A percentile compares a stretch with the other conserved stretches of the same genome.
phyloP scores from a whole-genome alignment of 2,329 filamentous ascomycete genomes.

The Pezicula rhizophila region DNA sequence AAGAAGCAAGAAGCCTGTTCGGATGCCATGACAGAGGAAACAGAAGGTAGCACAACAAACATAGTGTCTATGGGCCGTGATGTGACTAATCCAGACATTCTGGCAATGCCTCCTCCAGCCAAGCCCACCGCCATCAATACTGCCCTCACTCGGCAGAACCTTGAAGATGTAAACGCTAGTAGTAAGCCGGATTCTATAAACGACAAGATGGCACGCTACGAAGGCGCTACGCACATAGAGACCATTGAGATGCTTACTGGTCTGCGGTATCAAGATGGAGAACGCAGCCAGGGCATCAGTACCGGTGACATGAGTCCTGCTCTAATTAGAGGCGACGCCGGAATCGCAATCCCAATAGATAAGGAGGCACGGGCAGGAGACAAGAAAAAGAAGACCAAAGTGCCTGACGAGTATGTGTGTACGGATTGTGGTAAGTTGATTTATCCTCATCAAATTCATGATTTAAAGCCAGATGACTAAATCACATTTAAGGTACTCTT shows the following conservation, averaged over 20 bases:
- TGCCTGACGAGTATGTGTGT: slow-evolving; percentile 84
- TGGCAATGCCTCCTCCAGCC: slow-evolving; percentile 61
- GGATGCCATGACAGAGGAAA: slow-evolving; percentile 39
- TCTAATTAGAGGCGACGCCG: slow-evolving; percentile 77
- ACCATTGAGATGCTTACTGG: slow-evolving; percentile 93
- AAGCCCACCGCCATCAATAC: slow-evolving; percentile 56
- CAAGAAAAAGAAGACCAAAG: slow-evolving; percentile 83
- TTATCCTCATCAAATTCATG: background rate
- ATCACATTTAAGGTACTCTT: slow-evolving; percentile 53
- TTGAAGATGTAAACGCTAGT: slow-evolving; percentile 64
- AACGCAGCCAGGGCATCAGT: slow-evolving; percentile 80
- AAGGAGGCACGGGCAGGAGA: slow-evolving; percentile 66
- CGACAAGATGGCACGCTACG: slow-evolving; percentile 80
- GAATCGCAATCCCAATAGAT: slow-evolving; percentile 77
- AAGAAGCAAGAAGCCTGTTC: slow-evolving; percentile 52
- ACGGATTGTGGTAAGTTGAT: slow-evolving; percentile 72
- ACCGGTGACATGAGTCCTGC: slow-evolving; percentile 77
- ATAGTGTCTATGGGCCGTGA: slow-evolving; percentile 23
- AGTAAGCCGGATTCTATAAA: slow-evolving; percentile 68
- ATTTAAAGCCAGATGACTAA: slow-evolving; percentile 2
- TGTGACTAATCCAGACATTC: slow-evolving; percentile 33
- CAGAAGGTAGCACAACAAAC: slow-evolving; percentile 28
- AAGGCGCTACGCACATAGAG: slow-evolving; percentile 70
- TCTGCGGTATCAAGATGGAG: slow-evolving; percentile 78
- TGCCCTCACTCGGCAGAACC: slow-evolving; percentile 71